Evolutionary conservation across 2,329 filamentous ascomycete species (phyloP).

Genomic region (Aspergillus tamarii): DNA sequence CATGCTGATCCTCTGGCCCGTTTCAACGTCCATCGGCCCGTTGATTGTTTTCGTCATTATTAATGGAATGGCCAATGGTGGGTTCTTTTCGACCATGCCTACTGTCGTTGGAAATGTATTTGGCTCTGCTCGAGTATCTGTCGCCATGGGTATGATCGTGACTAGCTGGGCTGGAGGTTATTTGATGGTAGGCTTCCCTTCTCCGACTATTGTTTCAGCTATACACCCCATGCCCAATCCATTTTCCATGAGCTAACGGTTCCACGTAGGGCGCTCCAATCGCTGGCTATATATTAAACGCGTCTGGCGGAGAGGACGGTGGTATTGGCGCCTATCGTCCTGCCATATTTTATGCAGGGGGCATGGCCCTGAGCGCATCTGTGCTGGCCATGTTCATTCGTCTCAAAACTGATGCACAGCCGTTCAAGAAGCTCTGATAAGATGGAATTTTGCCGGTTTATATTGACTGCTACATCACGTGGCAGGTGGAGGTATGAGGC

Average conservation of each 20-base stretch:
- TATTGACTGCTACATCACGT: not conserved
- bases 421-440: conserved; percentile 41
- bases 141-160: conserved; percentile 65
- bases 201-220: not conserved
- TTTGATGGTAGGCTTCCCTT: conserved; percentile 53
- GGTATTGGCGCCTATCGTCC: conserved; percentile 60
- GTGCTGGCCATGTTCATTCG: conserved; percentile 49
- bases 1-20: conserved; percentile 65
- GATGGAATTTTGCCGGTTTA: not conserved
- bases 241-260: not conserved
- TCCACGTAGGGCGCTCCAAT: conserved; percentile 57
- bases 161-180: conserved; percentile 66
- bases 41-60: conserved; percentile 61
- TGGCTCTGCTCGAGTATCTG: conserved; percentile 57
- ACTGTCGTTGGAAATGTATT: conserved; percentile 65
- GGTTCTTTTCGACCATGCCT: conserved; percentile 67
- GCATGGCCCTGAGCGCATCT: conserved; percentile 52
- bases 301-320: conserved; percentile 55
- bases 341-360: conserved; percentile 65
- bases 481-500: not conserved
- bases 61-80: conserved; percentile 64
- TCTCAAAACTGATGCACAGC: conserved; percentile 45
- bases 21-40: conserved; percentile 57
- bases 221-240: not conserved
- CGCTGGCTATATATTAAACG: conserved; percentile 62